Evolutionary conservation across 257 asterid species (phyloP), one percentile per base, ranked within the genome.

Genomic region (Striga asiatica): DNA sequence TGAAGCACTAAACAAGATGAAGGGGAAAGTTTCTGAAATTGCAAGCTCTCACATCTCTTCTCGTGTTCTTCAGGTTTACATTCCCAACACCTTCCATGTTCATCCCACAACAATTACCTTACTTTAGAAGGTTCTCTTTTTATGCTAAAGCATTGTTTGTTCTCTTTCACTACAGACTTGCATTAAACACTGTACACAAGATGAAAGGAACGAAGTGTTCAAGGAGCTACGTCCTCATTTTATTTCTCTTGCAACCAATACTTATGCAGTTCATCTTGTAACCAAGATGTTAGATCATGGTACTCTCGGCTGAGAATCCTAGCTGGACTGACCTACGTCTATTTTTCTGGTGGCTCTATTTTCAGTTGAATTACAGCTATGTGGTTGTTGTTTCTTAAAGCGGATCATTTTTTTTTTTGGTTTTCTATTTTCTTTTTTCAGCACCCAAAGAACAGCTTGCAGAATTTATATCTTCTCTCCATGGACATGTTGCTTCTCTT

Each of bases 61-160:
- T 68, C 97, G 97, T 62, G 83, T 92, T 71, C 95, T 92, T 70
- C 98, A 91, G 98, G 98, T 91, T 56, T 24, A 48, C 56, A 24
- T 54, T 37, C 62, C 55, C 50, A n/a, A 31, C 54, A 27, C 45
- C 41, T 19, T 38, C 51, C 19, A 41, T 31, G 53, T 25, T 46
- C 8, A 1, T 21, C 55, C 50, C 66, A 13, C 55, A 42, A 12
- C 25, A 16, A 46, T 45, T 58, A 45, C 59, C 10, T 60, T 37
- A 12, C 23, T n/a, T 56, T 24, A 38, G 38, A 60, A 56, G 62
- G 54, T 60, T 37, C 24, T 63, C 10, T 27, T 17, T 54, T 68
- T 25, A 19, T 13, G 1, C 13, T 50, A 29, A 20, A 39, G 6
- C 24, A 35, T 64, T 13, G 37, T 51, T 42, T 42, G 21, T 57